A percentile compares a stretch with the other conserved stretches of the same genome.
Conservation (phyloP, 257 asterid species). For the Nicotiana undulata region DNA sequence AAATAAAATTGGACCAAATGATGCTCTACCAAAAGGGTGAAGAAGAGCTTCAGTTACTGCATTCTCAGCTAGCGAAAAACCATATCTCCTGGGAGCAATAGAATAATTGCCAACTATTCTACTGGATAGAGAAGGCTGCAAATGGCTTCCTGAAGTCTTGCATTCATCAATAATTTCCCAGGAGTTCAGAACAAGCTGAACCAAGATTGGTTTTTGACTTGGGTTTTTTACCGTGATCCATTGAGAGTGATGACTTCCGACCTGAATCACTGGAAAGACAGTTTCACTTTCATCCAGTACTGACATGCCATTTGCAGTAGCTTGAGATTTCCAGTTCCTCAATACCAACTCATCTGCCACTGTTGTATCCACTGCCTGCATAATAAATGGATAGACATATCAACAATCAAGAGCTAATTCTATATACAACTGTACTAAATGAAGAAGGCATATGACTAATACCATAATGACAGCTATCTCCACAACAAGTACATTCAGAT, state of each 20-base stretch:
- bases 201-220: slow-evolving; percentile 47
- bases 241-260: slow-evolving; percentile 57
- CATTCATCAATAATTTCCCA: slow-evolving; percentile 66
- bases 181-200: slow-evolving; percentile 78
- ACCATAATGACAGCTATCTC: not conserved
- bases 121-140: slow-evolving; percentile 43
- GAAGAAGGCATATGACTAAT: not conserved
- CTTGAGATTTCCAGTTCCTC: slow-evolving; percentile 84
- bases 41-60: slow-evolving; percentile 77
- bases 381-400: slow-evolving; percentile 13
- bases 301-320: slow-evolving; percentile 37
- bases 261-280: slow-evolving; percentile 47
- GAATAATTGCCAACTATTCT: slow-evolving; percentile 35
- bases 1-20: slow-evolving; percentile 77
- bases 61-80: slow-evolving; percentile 71
- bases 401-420: slow-evolving; percentile 8
- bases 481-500: not conserved
- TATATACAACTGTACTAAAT: not conserved
- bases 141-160: slow-evolving; percentile 34
- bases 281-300: slow-evolving; percentile 50
- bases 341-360: slow-evolving; percentile 55
- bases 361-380: slow-evolving; percentile 45
- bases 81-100: slow-evolving; percentile 51
- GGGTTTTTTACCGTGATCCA: slow-evolving; percentile 71
- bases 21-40: slow-evolving; percentile 53